phyloP scores from a whole-genome alignment of 129 eudicot genomes.

The Arctium minus region DNA sequence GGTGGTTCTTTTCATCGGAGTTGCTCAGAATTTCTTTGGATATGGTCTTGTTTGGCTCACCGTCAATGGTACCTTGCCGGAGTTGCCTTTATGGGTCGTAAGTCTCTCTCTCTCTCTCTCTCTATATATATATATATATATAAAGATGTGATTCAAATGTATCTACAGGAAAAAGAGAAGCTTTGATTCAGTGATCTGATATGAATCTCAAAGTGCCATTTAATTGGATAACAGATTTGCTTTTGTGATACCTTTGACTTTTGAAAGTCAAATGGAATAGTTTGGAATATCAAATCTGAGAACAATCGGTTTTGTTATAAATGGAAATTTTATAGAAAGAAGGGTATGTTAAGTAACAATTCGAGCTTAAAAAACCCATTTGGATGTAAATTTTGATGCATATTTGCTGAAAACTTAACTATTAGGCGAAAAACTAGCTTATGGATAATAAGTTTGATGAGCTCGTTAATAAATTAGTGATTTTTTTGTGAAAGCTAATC shows the following conservation, averaged over 20 bases:
- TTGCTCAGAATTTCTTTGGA: conserved; percentile 67
- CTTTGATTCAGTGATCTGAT: background rate
- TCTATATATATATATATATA: background rate
- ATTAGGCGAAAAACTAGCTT: no score
- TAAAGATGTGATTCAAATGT: background rate
- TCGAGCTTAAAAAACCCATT: background rate
- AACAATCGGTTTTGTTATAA: background rate
- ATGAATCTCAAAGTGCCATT: background rate
- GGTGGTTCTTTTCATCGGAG: conserved; percentile 62
- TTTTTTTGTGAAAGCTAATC: no score
- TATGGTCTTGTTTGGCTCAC: conserved; percentile 77
- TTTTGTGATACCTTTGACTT: conserved; percentile 14
- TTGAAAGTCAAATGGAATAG: background rate
- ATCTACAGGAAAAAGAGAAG: no score
- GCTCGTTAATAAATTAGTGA: no score
- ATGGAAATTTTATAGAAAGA: background rate
- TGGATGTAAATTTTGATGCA: background rate
- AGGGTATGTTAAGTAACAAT: background rate
- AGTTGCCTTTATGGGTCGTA: conserved; percentile 67
- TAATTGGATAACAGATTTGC: background rate
- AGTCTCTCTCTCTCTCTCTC: conserved; percentile 26
- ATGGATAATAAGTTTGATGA: no score
- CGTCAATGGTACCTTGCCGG: conserved; percentile 44
- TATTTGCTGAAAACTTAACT: no score
- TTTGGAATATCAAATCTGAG: background rate